Evolutionary conservation across 2,329 filamentous ascomycete species (phyloP).

Genomic region (Colletotrichum sojae): DNA sequence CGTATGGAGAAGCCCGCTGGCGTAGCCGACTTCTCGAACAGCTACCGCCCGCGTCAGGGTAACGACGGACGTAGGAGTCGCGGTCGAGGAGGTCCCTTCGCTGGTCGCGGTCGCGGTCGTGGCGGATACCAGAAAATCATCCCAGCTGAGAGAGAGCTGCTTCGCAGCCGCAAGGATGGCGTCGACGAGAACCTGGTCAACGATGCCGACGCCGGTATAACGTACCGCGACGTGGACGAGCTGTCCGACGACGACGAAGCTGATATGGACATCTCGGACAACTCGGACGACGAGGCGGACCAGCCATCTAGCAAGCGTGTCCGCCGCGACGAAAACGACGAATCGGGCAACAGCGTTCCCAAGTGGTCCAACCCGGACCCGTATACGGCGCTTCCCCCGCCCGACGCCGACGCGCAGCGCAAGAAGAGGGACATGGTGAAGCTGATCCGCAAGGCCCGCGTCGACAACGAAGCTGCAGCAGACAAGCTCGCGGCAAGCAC

Average conservation of each 20-base stretch:
- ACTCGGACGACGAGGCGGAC: slow-evolving; percentile 56
- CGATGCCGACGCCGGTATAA: slow-evolving; percentile 61
- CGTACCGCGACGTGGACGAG: slow-evolving; percentile 69
- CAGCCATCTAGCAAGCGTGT: slow-evolving; percentile 60
- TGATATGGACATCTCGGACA: slow-evolving; percentile 74
- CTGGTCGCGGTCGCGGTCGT: slow-evolving; percentile 43
- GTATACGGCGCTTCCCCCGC: slow-evolving; percentile 88
- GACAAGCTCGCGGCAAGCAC: slow-evolving; percentile 66
- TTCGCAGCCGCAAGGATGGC: slow-evolving; percentile 55
- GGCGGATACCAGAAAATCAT: slow-evolving; percentile 48
- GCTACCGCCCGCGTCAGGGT: slow-evolving; percentile 49
- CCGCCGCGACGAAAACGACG: slow-evolving; percentile 49
- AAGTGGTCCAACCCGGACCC: slow-evolving; percentile 98
- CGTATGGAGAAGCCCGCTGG: slow-evolving; percentile 66
- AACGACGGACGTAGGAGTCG: slow-evolving; percentile 27
- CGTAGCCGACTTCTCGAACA: slow-evolving; percentile 54
- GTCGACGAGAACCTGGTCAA: slow-evolving; percentile 63
- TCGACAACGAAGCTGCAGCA: slow-evolving; percentile 64
- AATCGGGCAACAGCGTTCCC: slow-evolving; percentile 66
- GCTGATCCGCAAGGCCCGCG: slow-evolving; percentile 89
- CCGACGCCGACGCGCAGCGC: slow-evolving; percentile 74
- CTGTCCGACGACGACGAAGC: slow-evolving; percentile 75
- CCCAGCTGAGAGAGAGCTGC: slow-evolving; percentile 64
- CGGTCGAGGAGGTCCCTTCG: slow-evolving; percentile 45
- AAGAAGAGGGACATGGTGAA: slow-evolving; percentile 92